A percentile compares a stretch with the other conserved stretches of the same genome.
Conservation (phyloP, 345 rosid species). For the Adansonia digitata region DNA sequence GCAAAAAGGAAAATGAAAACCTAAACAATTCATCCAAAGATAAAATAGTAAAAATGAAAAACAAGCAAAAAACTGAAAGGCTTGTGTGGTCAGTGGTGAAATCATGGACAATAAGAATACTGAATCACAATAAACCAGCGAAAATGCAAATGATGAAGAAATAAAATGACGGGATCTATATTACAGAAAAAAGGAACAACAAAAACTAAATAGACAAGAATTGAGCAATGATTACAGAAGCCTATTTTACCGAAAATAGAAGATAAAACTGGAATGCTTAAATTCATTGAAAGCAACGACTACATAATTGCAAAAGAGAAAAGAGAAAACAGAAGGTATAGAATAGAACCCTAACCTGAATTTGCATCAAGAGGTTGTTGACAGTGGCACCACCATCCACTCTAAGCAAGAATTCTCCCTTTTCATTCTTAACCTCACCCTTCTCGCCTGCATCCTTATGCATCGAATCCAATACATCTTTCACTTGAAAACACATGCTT, state of each 20-base stretch:
- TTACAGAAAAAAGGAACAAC: no score
- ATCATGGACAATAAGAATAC: no score
- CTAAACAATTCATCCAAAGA: no score
- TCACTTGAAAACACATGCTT: conserved; percentile 96
- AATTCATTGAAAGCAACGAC: neutral
- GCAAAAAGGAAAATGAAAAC: no score
- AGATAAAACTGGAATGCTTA: neutral
- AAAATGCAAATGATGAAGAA: no score
- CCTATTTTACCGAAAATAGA: neutral
- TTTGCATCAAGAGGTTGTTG: conserved; percentile 91
- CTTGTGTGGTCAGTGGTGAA: no score
- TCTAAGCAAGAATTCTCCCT: conserved; percentile 72
- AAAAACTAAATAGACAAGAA: neutral
- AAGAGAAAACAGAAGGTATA: neutral
- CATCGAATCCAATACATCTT: conserved; percentile 90
- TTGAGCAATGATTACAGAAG: neutral
- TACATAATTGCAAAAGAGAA: neutral
- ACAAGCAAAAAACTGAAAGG: no score
- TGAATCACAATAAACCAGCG: no score
- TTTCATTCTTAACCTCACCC: conserved; percentile 27
- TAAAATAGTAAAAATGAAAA: no score
- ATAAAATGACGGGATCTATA: no score
- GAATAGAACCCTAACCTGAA: conserved; percentile 49
- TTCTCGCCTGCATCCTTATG: conserved; percentile 71
- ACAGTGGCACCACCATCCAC: conserved; percentile 96